These are phyloP conservation scores for Graphiopsis chlorocephala DNA, from an alignment of 2,329 filamentous ascomycete species.

Conservation along the genomic window DNA sequence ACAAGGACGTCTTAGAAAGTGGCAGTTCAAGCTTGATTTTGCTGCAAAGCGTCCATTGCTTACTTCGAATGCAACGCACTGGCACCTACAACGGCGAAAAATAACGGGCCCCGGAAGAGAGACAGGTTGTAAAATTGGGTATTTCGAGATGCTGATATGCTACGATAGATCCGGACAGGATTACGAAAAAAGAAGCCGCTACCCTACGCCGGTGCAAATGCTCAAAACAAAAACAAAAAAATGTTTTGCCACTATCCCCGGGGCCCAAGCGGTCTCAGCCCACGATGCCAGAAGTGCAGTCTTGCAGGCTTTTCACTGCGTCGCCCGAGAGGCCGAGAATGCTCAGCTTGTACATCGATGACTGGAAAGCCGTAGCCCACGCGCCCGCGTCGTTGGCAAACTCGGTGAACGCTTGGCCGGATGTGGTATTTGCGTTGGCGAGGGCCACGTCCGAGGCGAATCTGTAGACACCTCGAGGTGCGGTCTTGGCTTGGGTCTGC, in stretches of 20 bases:
- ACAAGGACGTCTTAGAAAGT: not conserved
- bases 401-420: slow-evolving; percentile 34
- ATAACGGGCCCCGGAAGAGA: not conserved
- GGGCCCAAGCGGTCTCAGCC: not conserved
- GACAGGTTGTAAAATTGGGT: not conserved
- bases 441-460: slow-evolving; percentile 33
- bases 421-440: slow-evolving; percentile 21
- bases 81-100: not conserved
- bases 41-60: not conserved
- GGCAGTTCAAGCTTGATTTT: not conserved
- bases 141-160: not conserved
- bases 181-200: not conserved
- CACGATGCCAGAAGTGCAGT: slow-evolving; percentile 24
- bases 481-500: slow-evolving; percentile 26
- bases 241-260: not conserved
- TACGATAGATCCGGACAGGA: not conserved
- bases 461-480: slow-evolving; percentile 27
- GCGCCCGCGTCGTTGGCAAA: slow-evolving; percentile 28
- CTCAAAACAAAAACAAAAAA: not conserved
- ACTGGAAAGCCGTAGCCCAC: slow-evolving; percentile 20
- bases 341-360: slow-evolving; percentile 25
- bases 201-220: not conserved
- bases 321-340: slow-evolving; percentile 23
- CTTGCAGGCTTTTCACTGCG: slow-evolving; percentile 17
- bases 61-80: not conserved